Percentiles rank a stretch among this genome's conserved stretches.
phyloP scores from a whole-genome alignment of 495 filamentous ascomycete species.

The Schizothecium vesticola region DNA sequence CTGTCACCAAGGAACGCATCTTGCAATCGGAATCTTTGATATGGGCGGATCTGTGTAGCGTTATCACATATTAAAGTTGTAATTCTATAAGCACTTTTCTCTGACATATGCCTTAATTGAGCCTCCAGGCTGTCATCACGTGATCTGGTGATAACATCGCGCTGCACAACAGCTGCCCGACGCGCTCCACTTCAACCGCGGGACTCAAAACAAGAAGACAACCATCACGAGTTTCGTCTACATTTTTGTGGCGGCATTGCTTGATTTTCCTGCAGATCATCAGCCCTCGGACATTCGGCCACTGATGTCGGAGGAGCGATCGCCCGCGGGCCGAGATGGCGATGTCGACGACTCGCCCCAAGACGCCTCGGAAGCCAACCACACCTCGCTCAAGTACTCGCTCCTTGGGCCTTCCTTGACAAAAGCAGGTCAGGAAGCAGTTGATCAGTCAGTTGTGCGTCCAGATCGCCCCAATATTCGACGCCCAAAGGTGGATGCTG shows the following conservation, averaged over 20 bases:
- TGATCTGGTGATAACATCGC: slow-evolving; percentile 3
- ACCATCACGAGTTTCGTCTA: neutral
- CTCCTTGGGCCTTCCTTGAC: slow-evolving; percentile 90
- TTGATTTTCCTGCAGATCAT: neutral
- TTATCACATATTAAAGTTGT: no score
- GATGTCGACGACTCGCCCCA: neutral
- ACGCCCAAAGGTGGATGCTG: neutral
- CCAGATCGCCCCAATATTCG: no score
- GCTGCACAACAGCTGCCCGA: neutral
- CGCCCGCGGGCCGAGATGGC: neutral
- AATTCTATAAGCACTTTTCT: no score
- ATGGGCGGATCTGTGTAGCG: no score
- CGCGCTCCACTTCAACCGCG: neutral
- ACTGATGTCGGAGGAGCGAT: neutral
- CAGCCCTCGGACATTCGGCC: neutral
- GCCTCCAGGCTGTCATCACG: neutral
- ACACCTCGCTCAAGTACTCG: slow-evolving; percentile 52
- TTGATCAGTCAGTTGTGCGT: slow-evolving; percentile 62
- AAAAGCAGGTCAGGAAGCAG: slow-evolving; percentile 88
- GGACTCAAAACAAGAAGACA: neutral
- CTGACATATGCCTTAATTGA: no score
- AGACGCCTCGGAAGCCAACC: slow-evolving; percentile 12
- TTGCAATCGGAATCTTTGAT: neutral
- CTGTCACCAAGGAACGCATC: neutral
- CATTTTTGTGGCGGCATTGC: neutral